Conservation (phyloP, 164 flowering plant genomes). For the Hamamelis virginiana region DNA sequence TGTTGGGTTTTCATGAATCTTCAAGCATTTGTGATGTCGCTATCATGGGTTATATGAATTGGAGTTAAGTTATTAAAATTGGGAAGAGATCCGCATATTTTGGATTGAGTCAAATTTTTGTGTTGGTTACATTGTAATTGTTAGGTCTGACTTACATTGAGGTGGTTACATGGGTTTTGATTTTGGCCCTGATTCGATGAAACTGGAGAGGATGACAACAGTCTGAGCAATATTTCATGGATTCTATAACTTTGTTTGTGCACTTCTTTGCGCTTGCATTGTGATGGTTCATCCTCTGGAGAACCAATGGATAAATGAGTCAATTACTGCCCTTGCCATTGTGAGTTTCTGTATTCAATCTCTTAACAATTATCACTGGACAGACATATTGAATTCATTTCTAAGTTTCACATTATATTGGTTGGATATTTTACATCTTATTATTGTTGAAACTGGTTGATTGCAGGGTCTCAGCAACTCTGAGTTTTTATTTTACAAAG, state of each 20-base stretch:
- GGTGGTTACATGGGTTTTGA: conserved; percentile 6
- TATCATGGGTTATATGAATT: too few species aligned
- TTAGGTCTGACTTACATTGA: neutral
- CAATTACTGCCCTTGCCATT: conserved; percentile 25
- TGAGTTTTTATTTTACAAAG: conserved; percentile 29
- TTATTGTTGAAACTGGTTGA: too few species aligned
- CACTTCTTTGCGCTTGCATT: conserved; percentile 28
- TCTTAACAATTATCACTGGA: too few species aligned
- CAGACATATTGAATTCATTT: too few species aligned
- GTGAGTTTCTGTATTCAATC: conserved; percentile 14
- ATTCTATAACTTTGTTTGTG: conserved; percentile 25
- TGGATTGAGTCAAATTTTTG: neutral
- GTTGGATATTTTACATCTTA: too few species aligned
- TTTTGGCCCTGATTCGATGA: conserved; percentile 6
- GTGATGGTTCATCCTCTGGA: conserved; percentile 33
- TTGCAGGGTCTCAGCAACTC: conserved; percentile 45
- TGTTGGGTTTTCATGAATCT: too few species aligned
- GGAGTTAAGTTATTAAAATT: too few species aligned
- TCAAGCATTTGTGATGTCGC: too few species aligned
- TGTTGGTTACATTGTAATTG: neutral
- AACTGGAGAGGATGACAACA: conserved; percentile 3
- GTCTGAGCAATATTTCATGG: conserved; percentile 12
- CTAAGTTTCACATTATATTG: too few species aligned
- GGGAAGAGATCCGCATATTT: too few species aligned
- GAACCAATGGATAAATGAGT: conserved; percentile 29